These are phyloP conservation scores for Cerioporus squamosus DNA, from an alignment of 1,284 basidiomycete species.

Conservation along the genomic window DNA sequence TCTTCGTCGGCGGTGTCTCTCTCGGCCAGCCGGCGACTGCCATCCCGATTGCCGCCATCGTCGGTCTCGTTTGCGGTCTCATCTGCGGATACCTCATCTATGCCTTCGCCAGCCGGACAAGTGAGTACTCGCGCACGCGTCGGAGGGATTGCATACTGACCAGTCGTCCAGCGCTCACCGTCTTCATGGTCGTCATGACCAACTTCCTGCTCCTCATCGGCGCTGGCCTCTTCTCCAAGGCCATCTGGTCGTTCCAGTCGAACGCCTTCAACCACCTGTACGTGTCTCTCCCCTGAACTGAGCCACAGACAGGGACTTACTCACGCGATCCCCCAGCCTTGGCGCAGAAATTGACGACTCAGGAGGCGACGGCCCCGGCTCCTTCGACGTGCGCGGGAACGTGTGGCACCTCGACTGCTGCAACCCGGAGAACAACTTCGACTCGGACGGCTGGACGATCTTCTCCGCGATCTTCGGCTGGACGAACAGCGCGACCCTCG, in stretches of 20 bases:
- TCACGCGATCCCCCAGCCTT: conserved; percentile 45
- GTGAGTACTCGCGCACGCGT: conserved; percentile 43
- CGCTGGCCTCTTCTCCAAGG: conserved; percentile 83
- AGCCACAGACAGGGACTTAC: conserved; percentile 5
- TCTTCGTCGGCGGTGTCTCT: conserved; percentile 93
- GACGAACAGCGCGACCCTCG: conserved; percentile 67
- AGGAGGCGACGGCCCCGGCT: conserved; percentile 81
- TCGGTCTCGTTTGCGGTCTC: conserved; percentile 79
- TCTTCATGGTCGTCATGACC: conserved; percentile 90
- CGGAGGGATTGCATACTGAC: not conserved
- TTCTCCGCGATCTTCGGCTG: conserved; percentile 79
- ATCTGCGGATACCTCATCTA: conserved; percentile 75
- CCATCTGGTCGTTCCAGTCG: conserved; percentile 72
- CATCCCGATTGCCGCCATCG: conserved; percentile 88
- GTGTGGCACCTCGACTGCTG: conserved; percentile 92
- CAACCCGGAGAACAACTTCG: conserved; percentile 64
- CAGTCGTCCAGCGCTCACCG: conserved; percentile 59
- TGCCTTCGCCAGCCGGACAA: conserved; percentile 72
- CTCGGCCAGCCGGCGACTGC: conserved; percentile 80
- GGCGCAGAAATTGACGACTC: conserved; percentile 81
- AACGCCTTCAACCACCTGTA: conserved; percentile 66
- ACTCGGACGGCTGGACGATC: conserved; percentile 70
- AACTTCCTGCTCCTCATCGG: conserved; percentile 91
- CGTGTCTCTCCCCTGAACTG: conserved; percentile 15
- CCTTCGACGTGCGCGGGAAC: conserved; percentile 77